Evolutionary conservation across 129 eudicot species (phyloP).

Genomic region (Saposhnikovia divaricata): DNA sequence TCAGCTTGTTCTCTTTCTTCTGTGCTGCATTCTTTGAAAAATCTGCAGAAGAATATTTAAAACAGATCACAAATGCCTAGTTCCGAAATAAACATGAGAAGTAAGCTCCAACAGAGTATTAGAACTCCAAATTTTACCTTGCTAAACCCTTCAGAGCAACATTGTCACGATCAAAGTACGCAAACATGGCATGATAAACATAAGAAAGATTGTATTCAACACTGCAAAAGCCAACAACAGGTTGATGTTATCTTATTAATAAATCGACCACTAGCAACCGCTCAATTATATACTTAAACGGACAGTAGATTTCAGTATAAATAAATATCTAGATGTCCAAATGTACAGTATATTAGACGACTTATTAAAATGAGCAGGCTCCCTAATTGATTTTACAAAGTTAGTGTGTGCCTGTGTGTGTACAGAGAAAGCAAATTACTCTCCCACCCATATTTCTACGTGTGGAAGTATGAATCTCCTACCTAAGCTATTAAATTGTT

Average conservation of each 20-base stretch:
- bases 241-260: not conserved
- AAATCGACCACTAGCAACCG: not conserved
- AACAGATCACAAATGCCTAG: not conserved
- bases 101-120: not conserved
- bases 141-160: slow-evolving; percentile 93
- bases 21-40: slow-evolving; percentile 79
- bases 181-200: slow-evolving; percentile 89
- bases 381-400: too few relatives aligned
- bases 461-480: too few relatives aligned
- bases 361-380: too few relatives aligned
- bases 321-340: not conserved
- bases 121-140: slow-evolving; percentile 35
- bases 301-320: not conserved
- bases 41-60: slow-evolving; percentile 26
- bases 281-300: not conserved
- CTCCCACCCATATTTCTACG: too few relatives aligned
- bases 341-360: not conserved
- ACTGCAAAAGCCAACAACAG: slow-evolving; percentile 34
- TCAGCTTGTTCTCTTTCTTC: slow-evolving; percentile 96
- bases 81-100: not conserved
- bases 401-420: too few relatives aligned
- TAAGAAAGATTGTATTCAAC: slow-evolving; percentile 94
- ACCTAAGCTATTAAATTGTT: too few relatives aligned
- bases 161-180: slow-evolving; percentile 88
- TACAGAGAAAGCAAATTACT: too few relatives aligned